Evolutionary conservation across 768 basidiomycete species (phyloP).

Genomic region (Brasilioporus rufonigricans): DNA sequence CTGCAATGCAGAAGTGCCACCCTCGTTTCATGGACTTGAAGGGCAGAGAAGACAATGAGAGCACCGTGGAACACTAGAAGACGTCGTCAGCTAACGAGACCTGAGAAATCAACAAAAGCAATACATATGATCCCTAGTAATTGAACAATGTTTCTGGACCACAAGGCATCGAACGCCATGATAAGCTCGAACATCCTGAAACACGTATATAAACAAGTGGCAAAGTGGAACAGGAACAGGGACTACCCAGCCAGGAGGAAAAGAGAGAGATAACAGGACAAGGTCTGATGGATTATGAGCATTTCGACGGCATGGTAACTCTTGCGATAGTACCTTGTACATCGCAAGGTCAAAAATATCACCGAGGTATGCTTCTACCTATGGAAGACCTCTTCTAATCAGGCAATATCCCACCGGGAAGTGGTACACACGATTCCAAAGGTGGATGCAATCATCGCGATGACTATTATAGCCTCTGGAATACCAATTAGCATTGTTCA

Average conservation of each 20-base stretch:
- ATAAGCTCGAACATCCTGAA: constrained; percentile 76
- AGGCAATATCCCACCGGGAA: neutral
- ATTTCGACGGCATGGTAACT: neutral
- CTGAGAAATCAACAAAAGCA: constrained; percentile 16
- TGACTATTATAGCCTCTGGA: constrained; percentile 71
- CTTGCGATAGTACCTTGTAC: constrained; percentile 51
- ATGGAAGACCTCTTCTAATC: neutral
- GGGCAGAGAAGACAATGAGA: constrained; percentile 69
- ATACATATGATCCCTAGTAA: constrained; percentile 68
- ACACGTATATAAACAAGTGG: constrained; percentile 1
- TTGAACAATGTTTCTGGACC: constrained; percentile 75
- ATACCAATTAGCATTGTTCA: neutral
- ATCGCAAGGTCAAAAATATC: constrained; percentile 13
- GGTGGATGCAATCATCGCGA: constrained; percentile 70
- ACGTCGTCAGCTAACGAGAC: constrained; percentile 3
- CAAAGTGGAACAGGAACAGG: neutral
- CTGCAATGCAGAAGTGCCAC: constrained; percentile 46
- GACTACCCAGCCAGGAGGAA: constrained; percentile 80
- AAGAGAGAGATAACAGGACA: constrained; percentile 82
- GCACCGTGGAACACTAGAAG: constrained; percentile 66
- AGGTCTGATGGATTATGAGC: constrained; percentile 45
- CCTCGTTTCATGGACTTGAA: constrained; percentile 77
- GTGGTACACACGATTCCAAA: constrained; percentile 55
- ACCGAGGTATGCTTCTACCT: constrained; percentile 47
- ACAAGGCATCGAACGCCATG: constrained; percentile 79